These are phyloP conservation scores for Cryomyces minteri DNA, from an alignment of 495 filamentous ascomycete genomes.

Conservation along the genomic window DNA sequence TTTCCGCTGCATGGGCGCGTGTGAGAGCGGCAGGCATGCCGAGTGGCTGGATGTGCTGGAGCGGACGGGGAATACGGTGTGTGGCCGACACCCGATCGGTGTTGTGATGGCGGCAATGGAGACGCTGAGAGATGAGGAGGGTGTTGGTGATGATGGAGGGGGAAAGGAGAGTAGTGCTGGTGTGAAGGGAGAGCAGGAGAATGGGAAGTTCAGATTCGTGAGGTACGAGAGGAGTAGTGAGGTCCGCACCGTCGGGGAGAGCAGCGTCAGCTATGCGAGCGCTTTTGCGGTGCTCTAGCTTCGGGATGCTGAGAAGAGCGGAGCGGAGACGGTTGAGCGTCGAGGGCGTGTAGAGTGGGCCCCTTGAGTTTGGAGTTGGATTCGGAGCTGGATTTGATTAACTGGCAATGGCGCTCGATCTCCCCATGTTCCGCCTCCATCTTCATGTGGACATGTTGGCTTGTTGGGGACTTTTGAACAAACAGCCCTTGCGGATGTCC, in stretches of 20 bases:
- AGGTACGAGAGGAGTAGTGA: slow-evolving; percentile 82
- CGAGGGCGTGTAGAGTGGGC: too few relatives aligned
- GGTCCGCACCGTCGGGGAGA: slow-evolving; percentile 50
- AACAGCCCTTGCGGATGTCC: too few relatives aligned
- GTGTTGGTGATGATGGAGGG: slow-evolving; percentile 6
- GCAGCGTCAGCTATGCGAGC: slow-evolving; percentile 87
- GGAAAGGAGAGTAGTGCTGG: slow-evolving; percentile 1
- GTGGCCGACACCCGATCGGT: slow-evolving; percentile 88
- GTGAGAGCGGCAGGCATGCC: slow-evolving; percentile 52
- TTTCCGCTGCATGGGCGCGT: slow-evolving; percentile 60
- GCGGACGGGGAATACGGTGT: slow-evolving; percentile 78
- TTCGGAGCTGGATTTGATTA: too few relatives aligned
- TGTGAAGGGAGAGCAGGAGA: slow-evolving; percentile 18
- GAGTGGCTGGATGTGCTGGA: slow-evolving; percentile 49
- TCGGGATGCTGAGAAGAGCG: too few relatives aligned
- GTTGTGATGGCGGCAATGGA: slow-evolving; percentile 84
- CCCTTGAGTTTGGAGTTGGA: too few relatives aligned
- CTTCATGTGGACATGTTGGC: too few relatives aligned
- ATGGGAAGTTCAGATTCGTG: slow-evolving; percentile 62
- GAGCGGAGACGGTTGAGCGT: too few relatives aligned
- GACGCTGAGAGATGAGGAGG: slow-evolving; percentile 16
- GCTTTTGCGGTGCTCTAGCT: slow-evolving; percentile 46
- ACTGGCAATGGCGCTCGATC: too few relatives aligned
- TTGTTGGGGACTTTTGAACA: too few relatives aligned
- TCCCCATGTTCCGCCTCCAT: too few relatives aligned